Evolutionary conservation across 1,139 yeast species (phyloP), one percentile per base, ranked within the genome.

Genomic region (Blastobotrys raffinosifermentans): DNA sequence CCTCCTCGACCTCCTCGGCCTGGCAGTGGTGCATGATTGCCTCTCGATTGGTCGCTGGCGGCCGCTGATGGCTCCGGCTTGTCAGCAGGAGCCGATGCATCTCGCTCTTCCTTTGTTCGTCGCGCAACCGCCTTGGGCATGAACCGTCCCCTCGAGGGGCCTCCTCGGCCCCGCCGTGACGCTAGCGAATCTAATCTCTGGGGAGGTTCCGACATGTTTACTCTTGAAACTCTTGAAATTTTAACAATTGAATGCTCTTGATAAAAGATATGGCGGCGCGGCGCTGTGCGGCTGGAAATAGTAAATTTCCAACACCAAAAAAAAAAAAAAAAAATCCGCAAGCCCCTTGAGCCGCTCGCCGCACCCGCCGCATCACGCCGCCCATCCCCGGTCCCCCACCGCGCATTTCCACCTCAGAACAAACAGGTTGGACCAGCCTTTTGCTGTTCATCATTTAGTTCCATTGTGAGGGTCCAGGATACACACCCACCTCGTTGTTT

Each of bases 101-200:
- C 93, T 56, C 96, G 67, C 53, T 85, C 96, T 51, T 83, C 91
- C 49, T 84, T 80, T 15, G 86, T 66, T 55, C 85, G 76, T 60
- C 96, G 69, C 1, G 84, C 85, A 29, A 86, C 94, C 1, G 70
- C 80, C 57, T 86, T 86, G 1, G 96, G 96, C 54, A 79, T 75
- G 60, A 86, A 86, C 58, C 80, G 78, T 74, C 66, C 19, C 70
- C 67, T 15, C 77, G 75, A 19, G 3, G 37, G 20, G 5, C 37
- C 30, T 6, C 40, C 32, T 8, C 31, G 19, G 9, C 29, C 36
- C 10, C 26, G 27, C 17, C 38, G 38, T 13, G 39, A 13, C 17
- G 18, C 32, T 31, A 40, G 18, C 9, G 44, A 40, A 29, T 40
- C 41, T 29, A 40, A 23, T 19, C 41, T 16, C 15, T 16, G 31